These are phyloP conservation scores for Coprinopsis marcescibilis DNA, from an alignment of 768 basidiomycete genomes.

Conservation along the genomic window DNA sequence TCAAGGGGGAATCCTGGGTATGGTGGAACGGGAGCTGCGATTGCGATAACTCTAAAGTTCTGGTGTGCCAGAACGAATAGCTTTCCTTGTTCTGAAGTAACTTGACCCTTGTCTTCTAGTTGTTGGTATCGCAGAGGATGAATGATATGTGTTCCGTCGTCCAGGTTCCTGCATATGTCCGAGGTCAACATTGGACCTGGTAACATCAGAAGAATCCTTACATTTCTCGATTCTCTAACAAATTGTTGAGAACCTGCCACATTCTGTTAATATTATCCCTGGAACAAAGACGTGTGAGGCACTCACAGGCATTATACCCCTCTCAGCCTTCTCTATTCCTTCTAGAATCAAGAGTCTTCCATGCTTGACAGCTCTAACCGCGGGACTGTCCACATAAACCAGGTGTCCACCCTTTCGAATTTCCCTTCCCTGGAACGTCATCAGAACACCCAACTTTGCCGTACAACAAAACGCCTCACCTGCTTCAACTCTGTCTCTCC, in stretches of 20 bases:
- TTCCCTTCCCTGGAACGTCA: slow-evolving; percentile 42
- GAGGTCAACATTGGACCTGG: not conserved
- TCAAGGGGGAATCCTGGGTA: slow-evolving; percentile 63
- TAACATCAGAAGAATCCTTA: slow-evolving; percentile 17
- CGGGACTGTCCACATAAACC: slow-evolving; percentile 63
- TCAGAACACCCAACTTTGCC: not conserved
- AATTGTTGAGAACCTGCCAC: slow-evolving; percentile 51
- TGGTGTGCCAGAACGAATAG: slow-evolving; percentile 60
- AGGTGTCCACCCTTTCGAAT: slow-evolving; percentile 56
- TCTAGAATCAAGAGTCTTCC: slow-evolving; percentile 62
- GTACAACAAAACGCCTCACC: slow-evolving; percentile 21
- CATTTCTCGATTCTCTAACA: slow-evolving; percentile 71
- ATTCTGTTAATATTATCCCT: slow-evolving; percentile 8
- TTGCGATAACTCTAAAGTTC: slow-evolving; percentile 64
- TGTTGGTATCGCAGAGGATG: slow-evolving; percentile 55
- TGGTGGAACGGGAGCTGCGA: slow-evolving; percentile 64
- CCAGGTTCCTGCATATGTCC: slow-evolving; percentile 44
- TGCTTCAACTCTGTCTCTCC: slow-evolving; percentile 73
- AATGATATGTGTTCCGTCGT: slow-evolving; percentile 66
- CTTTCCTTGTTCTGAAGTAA: slow-evolving; percentile 29
- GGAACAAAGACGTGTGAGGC: not conserved
- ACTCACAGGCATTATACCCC: slow-evolving; percentile 66
- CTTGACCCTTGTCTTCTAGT: slow-evolving; percentile 30
- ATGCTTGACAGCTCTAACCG: slow-evolving; percentile 60
- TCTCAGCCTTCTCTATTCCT: slow-evolving; percentile 67